A percentile compares a stretch with the other conserved stretches of the same genome.
These are phyloP conservation scores for Globisporangium parvum DNA, from an alignment of 352 stramenopile species.

Conservation along the genomic window DNA sequence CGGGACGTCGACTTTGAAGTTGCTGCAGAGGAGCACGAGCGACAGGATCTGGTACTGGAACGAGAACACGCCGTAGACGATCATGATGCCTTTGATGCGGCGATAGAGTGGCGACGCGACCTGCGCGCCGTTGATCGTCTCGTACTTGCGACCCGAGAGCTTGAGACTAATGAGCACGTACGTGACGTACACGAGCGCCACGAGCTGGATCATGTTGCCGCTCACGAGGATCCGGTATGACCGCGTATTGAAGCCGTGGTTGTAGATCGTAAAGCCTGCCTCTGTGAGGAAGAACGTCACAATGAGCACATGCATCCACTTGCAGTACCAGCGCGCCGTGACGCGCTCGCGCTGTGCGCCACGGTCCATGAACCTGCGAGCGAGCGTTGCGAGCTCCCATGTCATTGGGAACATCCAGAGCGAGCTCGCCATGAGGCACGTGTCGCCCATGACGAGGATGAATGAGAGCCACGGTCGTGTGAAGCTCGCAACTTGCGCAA, in stretches of 20 bases:
- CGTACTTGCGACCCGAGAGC: constrained; percentile 39
- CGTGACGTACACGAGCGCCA: constrained; percentile 34
- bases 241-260: constrained; percentile 26
- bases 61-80: constrained; percentile 39
- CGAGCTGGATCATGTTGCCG: constrained; percentile 33
- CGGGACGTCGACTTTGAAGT: constrained; percentile 25
- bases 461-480: constrained; percentile 33
- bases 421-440: constrained; percentile 30
- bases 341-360: constrained; percentile 21
- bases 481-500: constrained; percentile 31
- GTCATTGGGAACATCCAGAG: constrained; percentile 50
- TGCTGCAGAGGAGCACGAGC: constrained; percentile 33
- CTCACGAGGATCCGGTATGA: constrained; percentile 35
- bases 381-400: constrained; percentile 33
- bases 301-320: constrained; percentile 29
- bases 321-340: constrained; percentile 21
- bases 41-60: constrained; percentile 45
- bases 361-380: constrained; percentile 33
- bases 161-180: constrained; percentile 38
- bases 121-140: constrained; percentile 32
- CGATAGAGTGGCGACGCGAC: constrained; percentile 51
- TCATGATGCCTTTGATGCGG: constrained; percentile 56
- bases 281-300: constrained; percentile 33
- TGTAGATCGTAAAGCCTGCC: constrained; percentile 29
- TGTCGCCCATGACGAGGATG: constrained; percentile 35